Evolutionary conservation across 192 early-diverging fungal genomes (phyloP), one percentile per base, ranked within the genome.

Genomic region (Coemansia erecta): DNA sequence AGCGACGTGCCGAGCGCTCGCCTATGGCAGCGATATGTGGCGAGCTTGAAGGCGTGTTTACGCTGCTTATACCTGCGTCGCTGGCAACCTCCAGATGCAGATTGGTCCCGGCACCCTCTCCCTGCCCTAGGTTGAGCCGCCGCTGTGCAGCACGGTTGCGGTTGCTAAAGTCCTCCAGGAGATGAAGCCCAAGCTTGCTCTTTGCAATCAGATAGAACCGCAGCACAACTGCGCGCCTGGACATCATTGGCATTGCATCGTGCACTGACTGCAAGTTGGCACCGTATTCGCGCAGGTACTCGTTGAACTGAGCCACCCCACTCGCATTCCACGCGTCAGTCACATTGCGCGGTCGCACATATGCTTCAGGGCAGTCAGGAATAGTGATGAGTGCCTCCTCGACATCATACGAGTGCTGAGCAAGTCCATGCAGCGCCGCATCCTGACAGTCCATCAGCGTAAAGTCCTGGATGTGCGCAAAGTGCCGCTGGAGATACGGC

Each of bases 381-480:
- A 89, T 81, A 4, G 70, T 69, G 14, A 77, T 76, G 4, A 90
- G 46, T 6, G 89, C 87, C 19, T 73, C 77, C 11, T 84, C 77
- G 0, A 81, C 76, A 58, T 90, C 77, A 44, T 83, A 90, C 6
- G 56, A 61, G 23, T 65, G 73, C 17, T 68, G 40, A 10, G 83
- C 77, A 18, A 89, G 62, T 9, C 73, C 74, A 42, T 81, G 55
- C 28, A 92, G 66, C 6, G 85, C 87, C 11, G 77, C 69, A 51
- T 91, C 89, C 51, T 86, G 80, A 40, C 85, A 58, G 64, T 91
- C 89, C 51, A 84, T 62, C 8, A 85, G 42, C 2, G 77, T 74
- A 57, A 73, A 87, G 48, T 83, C 79, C 0, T 46, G 59, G 10
- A 64, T 21, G 11, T 6, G 13, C 22, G 50, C 54, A 51, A 68